Conservation (phyloP, 2,329 filamentous ascomycete genomes). For the Coniochaeta sp. region DNA sequence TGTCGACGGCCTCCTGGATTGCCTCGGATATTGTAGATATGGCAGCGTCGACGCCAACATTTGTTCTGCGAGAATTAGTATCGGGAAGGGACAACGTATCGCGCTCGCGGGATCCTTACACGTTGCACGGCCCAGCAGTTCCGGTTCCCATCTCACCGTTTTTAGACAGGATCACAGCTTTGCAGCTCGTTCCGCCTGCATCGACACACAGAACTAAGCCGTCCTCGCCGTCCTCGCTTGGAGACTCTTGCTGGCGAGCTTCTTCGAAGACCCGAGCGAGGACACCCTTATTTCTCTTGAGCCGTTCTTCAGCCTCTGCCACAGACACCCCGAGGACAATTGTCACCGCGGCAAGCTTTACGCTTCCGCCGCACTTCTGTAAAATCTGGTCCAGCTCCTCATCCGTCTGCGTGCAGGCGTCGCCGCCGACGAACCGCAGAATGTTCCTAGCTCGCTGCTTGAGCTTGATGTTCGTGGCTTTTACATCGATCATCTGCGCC, state of each 20-base stretch:
- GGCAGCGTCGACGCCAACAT: slow-evolving; percentile 18
- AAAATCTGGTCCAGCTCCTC: slow-evolving; percentile 12
- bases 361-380: slow-evolving; percentile 7
- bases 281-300: slow-evolving; percentile 3
- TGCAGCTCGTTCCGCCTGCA: slow-evolving; percentile 33
- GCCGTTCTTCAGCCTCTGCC: slow-evolving; percentile 13
- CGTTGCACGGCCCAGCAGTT: slow-evolving; percentile 28
- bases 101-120: slow-evolving; percentile 19
- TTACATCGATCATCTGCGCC: slow-evolving; percentile 18
- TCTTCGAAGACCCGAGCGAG: slow-evolving; percentile 9
- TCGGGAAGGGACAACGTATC: slow-evolving; percentile 8
- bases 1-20: slow-evolving; percentile 16
- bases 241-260: background rate
- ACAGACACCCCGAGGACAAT: slow-evolving; percentile 3
- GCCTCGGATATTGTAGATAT: slow-evolving; percentile 17
- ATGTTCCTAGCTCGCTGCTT: slow-evolving; percentile 12
- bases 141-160: slow-evolving; percentile 19
- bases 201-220: slow-evolving; percentile 28
- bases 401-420: slow-evolving; percentile 10
- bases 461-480: slow-evolving; percentile 2
- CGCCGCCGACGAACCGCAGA: slow-evolving; percentile 12
- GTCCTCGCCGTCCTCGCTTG: background rate
- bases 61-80: slow-evolving; percentile 11
- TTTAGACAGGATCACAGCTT: slow-evolving; percentile 23
- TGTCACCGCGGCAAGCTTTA: background rate